A percentile compares a stretch with the other conserved stretches of the same genome.
Evolutionary conservation across 2,329 filamentous ascomycete genomes (phyloP).

Genomic region (Endocalyx cinctus): DNA sequence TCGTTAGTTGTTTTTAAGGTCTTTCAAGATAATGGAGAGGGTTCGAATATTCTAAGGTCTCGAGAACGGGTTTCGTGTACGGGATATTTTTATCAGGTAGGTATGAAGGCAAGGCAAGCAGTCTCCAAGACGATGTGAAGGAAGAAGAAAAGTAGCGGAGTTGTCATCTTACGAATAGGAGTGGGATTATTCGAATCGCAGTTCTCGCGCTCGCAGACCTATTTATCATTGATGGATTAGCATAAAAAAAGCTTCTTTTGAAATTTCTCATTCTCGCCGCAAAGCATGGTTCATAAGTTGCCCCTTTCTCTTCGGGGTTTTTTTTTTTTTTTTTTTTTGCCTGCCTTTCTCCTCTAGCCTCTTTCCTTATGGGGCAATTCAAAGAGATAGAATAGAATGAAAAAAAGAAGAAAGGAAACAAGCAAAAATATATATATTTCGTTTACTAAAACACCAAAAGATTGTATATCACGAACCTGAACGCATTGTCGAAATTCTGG

Average conservation of each 20-base stretch:
- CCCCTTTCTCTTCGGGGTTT: constrained; percentile 9
- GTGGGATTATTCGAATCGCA: constrained; percentile 61
- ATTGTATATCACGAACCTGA: constrained; percentile 58
- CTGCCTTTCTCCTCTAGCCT: background rate
- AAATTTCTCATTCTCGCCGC: no score
- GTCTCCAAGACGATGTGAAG: no score
- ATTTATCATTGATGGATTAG: constrained; percentile 2
- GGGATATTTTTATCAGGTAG: background rate
- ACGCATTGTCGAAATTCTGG: constrained; percentile 87
- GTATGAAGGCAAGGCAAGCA: background rate
- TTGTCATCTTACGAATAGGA: constrained; percentile 60
- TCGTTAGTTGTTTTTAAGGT: constrained; percentile 5
- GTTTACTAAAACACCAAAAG: no score
- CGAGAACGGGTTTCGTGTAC: no score
- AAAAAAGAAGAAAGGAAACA: no score
- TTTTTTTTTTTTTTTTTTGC: constrained; percentile 1
- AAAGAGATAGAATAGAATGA: no score
- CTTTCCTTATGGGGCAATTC: background rate
- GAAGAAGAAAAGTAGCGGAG: background rate
- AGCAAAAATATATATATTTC: no score
- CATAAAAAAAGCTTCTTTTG: no score
- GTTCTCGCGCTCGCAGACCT: constrained; percentile 80
- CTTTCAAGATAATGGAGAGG: background rate
- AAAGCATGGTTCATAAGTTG: no score
- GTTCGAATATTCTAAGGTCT: no score